Percentiles rank a stretch among this genome's conserved stretches.
Evolutionary conservation across 2,329 filamentous ascomycete genomes (phyloP).

Genomic region (Trichoderma cornu-damae): DNA sequence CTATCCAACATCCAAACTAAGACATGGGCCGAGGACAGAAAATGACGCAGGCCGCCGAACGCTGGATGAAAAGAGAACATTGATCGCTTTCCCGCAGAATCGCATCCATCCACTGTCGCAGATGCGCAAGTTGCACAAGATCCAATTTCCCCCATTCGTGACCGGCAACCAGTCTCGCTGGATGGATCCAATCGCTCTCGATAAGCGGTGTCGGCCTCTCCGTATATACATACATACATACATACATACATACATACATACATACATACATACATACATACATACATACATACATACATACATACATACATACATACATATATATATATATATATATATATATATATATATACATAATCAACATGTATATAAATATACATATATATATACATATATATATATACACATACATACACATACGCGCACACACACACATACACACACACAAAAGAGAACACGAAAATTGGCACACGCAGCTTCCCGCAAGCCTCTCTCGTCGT

Average conservation of each 20-base stretch:
- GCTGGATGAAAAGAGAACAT: background rate
- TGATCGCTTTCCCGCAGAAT: slow-evolving; percentile 17
- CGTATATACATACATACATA: background rate
- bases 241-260: background rate
- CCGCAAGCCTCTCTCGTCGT: slow-evolving; percentile 18
- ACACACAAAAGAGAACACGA: background rate
- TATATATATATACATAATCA: background rate
- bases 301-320: too few species aligned
- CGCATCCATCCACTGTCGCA: slow-evolving; percentile 10
- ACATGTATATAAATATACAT: background rate
- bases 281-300: too few species aligned
- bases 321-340: background rate
- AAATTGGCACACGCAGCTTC: slow-evolving; percentile 15
- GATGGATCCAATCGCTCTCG: slow-evolving; percentile 17
- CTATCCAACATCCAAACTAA: background rate
- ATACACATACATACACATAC: too few species aligned
- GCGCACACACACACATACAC: too few species aligned
- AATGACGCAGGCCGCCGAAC: background rate
- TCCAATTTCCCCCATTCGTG: slow-evolving; percentile 16
- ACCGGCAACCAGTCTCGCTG: slow-evolving; percentile 4
- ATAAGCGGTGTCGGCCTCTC: slow-evolving; percentile 15
- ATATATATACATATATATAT: background rate
- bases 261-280: background rate
- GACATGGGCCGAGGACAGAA: background rate
- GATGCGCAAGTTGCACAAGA: slow-evolving; percentile 14